Base-by-base conservation (phyloP, 169 alveolate species). In the Plasmodium berghei region DNA sequence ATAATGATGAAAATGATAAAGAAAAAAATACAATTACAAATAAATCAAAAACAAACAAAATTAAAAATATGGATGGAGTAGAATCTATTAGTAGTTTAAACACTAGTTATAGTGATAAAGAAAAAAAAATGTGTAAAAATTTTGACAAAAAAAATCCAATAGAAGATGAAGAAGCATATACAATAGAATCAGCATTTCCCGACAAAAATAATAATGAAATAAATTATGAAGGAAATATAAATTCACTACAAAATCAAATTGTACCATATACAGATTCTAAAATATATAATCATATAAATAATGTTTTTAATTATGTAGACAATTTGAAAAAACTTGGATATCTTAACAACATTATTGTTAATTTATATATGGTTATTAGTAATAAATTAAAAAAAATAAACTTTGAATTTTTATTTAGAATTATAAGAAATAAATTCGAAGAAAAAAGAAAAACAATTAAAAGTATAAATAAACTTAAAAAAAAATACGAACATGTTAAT, bases 401-500 rank as follows among this genome's bases (percentile, higher is more conserved):
- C 1, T 4, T 80, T 5, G 34, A 67, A 5, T 80, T 80, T 40
- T 10, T 80, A 9, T 66, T 52, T 48, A 70, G 54, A 14, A 49
- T 71, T 22, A 10, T 80, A 61, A 69, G 69, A 34, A 61, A 28
- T 49, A 80, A 61, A 48, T 26, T 54, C 0, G 28, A 54, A 1
- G 72, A 80, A 20, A 67, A 48, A 22, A 58, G 26, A 20, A 63
- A 55, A 12, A 26, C 42, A 24, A 56, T 45, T 16, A 69, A 59
- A 0, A 70, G 52, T n/a, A 67, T 80, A 0, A 12, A 16, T 46
- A 16, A 2, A 5, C 28, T 80, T 22, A 80, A 80, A 22, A 45
- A 80, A 40, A 71, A 80, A 67, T 80, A 80, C 16, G 90, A 80
- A 34, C 34, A 0, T 61, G 90, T 80, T 22, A 80, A 80, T 54